Evolutionary conservation across 306 rosid genomes (phyloP).

Genomic region (Datisca glomerata): DNA sequence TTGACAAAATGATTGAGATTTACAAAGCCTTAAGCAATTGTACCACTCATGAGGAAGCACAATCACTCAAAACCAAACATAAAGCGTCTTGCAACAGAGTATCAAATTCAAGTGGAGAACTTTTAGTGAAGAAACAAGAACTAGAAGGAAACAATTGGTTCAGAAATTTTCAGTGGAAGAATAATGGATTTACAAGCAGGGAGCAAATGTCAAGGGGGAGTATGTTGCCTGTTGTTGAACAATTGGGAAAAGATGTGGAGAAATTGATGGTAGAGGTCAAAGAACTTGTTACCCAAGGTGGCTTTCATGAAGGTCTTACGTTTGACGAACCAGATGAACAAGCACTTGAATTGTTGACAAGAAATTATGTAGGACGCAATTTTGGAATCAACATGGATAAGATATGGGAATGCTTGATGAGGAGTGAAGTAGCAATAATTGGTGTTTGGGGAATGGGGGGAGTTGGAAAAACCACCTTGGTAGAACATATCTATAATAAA

Average conservation of each 20-base stretch:
- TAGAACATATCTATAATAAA: background rate
- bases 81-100: background rate
- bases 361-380: too few species aligned
- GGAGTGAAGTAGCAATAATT: constrained; percentile 9
- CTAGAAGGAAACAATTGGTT: too few species aligned
- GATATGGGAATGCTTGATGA: too few species aligned
- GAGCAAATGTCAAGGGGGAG: background rate
- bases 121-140: background rate
- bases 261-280: background rate
- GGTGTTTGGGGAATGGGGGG: constrained; percentile 22
- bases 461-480: constrained; percentile 5
- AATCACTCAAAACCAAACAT: background rate
- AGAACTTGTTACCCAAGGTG: too few species aligned
- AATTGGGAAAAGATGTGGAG: background rate
- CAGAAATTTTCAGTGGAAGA: background rate
- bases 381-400: too few species aligned
- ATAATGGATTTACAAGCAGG: background rate
- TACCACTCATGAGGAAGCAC: background rate
- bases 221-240: background rate
- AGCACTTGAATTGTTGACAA: too few species aligned
- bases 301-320: too few species aligned
- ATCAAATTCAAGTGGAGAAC: background rate
- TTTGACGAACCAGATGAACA: too few species aligned
- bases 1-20: background rate
- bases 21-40: background rate